These are phyloP conservation scores for Leccinum imitatum DNA, from an alignment of 768 basidiomycete genomes.

Conservation along the genomic window DNA sequence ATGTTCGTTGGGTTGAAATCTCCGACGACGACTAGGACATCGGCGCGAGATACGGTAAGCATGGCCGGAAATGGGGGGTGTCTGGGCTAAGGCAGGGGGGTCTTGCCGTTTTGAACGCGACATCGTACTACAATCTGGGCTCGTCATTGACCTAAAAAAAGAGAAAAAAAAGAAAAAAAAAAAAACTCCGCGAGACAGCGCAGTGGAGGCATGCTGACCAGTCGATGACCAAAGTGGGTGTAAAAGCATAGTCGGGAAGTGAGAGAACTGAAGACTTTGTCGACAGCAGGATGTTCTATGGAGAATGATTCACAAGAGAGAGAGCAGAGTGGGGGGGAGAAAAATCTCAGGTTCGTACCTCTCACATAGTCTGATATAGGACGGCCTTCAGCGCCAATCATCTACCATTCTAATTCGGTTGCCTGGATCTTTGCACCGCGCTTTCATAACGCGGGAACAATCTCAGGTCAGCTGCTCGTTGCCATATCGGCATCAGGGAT, in stretches of 20 bases:
- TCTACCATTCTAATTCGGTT: not conserved
- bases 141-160: no score
- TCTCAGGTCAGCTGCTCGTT: not conserved
- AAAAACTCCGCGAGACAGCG: not conserved
- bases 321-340: not conserved
- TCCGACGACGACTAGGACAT: not conserved
- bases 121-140: no score
- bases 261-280: not conserved
- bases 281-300: not conserved
- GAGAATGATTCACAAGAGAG: not conserved
- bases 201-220: not conserved
- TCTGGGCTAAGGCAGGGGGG: not conserved
- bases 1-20: not conserved
- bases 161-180: no score
- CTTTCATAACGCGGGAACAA: not conserved
- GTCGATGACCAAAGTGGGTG: not conserved
- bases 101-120: not conserved
- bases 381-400: not conserved
- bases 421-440: not conserved
- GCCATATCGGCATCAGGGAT: not conserved
- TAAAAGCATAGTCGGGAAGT: not conserved
- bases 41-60: not conserved
- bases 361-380: not conserved
- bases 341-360: not conserved
- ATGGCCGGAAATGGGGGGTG: not conserved